Percentiles rank a stretch among this genome's conserved stretches.
Evolutionary conservation across 148 eudicot species (phyloP).

Genomic region (Salicornia ramosissima): DNA sequence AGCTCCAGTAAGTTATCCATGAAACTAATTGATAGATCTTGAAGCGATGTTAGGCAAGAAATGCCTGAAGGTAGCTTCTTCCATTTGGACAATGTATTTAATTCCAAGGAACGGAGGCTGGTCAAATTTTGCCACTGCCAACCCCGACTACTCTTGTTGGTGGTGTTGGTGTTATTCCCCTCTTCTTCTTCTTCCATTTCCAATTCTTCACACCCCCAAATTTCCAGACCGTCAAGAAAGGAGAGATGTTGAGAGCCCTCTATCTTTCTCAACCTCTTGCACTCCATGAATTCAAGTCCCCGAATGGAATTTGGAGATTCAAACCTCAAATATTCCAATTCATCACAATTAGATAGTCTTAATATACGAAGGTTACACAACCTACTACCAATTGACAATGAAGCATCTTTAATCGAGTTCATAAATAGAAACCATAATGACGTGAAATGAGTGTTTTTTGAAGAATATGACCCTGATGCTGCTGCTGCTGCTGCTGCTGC

Average conservation of each 20-base stretch:
- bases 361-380: neutral
- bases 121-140: neutral
- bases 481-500: neutral
- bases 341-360: rapidly evolving
- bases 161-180: no score
- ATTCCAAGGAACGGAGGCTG: neutral
- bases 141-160: no score
- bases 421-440: neutral
- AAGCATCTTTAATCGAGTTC: rapidly evolving
- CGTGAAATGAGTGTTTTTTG: neutral
- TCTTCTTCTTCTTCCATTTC: neutral
- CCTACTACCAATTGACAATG: neutral
- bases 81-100: neutral
- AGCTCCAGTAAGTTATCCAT: neutral
- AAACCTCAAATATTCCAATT: neutral
- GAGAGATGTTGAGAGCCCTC: neutral
- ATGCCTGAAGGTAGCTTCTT: neutral
- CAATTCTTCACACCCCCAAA: neutral
- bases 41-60: neutral
- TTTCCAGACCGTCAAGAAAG: neutral
- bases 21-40: neutral
- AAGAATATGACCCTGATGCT: no score
- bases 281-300: rapidly evolving
- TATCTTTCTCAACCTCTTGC: neutral
- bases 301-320: neutral